Evolutionary conservation across 768 basidiomycete genomes (phyloP).

Genomic region (Kwoniella dendrophila): DNA sequence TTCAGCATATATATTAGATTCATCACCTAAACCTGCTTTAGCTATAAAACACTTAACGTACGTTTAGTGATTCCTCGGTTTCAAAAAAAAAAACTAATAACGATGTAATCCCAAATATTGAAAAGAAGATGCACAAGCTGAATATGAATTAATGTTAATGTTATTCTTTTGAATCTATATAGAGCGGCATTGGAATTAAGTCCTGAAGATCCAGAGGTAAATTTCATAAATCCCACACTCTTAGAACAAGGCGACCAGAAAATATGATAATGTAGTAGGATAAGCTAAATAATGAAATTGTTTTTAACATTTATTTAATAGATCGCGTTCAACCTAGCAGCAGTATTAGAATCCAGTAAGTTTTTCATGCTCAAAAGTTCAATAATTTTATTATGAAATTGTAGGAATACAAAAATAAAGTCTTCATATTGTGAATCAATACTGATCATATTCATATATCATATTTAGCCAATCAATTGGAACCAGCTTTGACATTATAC

Average conservation of each 20-base stretch:
- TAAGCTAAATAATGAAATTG: neutral
- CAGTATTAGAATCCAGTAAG: conserved; percentile 53
- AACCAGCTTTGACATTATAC: conserved; percentile 54
- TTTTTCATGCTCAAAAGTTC: neutral
- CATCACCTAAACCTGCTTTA: conserved; percentile 55
- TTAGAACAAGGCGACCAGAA: neutral
- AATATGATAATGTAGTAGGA: neutral
- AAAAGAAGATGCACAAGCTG: neutral
- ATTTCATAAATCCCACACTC: conserved; percentile 1
- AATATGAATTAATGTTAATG: neutral
- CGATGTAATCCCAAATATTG: neutral
- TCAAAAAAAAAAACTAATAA: neutral
- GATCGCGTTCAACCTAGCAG: conserved; percentile 56
- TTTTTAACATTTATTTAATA: conserved; percentile 11
- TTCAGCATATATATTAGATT: conserved; percentile 55
- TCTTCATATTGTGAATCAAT: neutral
- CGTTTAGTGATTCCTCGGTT: conserved; percentile 12
- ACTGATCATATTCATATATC: neutral
- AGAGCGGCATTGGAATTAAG: conserved; percentile 49
- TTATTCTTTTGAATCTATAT: neutral
- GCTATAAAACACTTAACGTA: conserved; percentile 56
- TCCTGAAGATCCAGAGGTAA: conserved; percentile 54
- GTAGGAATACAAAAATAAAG: neutral
- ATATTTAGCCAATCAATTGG: conserved; percentile 50
- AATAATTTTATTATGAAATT: neutral